phyloP scores from a whole-genome alignment of 805 yeast genomes.

The Metschnikowia baotianmanensis region DNA sequence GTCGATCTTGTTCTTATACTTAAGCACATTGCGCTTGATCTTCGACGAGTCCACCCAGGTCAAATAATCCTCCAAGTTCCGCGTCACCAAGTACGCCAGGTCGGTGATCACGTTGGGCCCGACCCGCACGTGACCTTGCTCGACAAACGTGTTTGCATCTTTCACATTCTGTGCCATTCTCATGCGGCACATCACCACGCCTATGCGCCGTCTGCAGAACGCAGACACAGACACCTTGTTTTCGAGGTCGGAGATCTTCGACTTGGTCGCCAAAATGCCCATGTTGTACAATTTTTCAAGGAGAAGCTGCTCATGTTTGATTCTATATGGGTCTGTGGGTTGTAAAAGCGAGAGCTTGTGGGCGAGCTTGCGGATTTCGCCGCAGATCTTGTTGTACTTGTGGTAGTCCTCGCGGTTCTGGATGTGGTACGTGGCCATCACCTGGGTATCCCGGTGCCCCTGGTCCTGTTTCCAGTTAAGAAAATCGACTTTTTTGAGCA shows the following conservation, averaged over 20 bases:
- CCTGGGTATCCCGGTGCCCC: constrained; percentile 94
- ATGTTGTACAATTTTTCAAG: constrained; percentile 83
- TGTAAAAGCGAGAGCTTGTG: constrained; percentile 80
- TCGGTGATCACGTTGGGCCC: constrained; percentile 96
- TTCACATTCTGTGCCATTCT: constrained; percentile 88
- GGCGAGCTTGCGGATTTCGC: constrained; percentile 84
- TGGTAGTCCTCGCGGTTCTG: constrained; percentile 96
- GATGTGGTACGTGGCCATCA: constrained; percentile 90
- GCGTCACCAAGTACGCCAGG: constrained; percentile 89
- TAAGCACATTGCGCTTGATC: constrained; percentile 84
- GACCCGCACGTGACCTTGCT: constrained; percentile 96
- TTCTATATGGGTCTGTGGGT: constrained; percentile 82
- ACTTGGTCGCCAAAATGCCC: constrained; percentile 86
- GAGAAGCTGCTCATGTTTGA: constrained; percentile 83
- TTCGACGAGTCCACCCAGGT: constrained; percentile 98
- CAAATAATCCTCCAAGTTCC: constrained; percentile 92
- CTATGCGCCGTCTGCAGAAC: constrained; percentile 85
- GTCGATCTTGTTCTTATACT: constrained; percentile 73
- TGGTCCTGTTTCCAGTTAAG: constrained; percentile 97
- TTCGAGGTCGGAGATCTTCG: constrained; percentile 89
- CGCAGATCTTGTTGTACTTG: constrained; percentile 90
- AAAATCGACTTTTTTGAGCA: constrained; percentile 92
- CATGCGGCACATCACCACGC: constrained; percentile 90
- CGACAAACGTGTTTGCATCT: constrained; percentile 89
- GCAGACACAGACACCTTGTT: constrained; percentile 91